phyloP scores from a whole-genome alignment of 345 rosid species.

The Lepidium africanum region DNA sequence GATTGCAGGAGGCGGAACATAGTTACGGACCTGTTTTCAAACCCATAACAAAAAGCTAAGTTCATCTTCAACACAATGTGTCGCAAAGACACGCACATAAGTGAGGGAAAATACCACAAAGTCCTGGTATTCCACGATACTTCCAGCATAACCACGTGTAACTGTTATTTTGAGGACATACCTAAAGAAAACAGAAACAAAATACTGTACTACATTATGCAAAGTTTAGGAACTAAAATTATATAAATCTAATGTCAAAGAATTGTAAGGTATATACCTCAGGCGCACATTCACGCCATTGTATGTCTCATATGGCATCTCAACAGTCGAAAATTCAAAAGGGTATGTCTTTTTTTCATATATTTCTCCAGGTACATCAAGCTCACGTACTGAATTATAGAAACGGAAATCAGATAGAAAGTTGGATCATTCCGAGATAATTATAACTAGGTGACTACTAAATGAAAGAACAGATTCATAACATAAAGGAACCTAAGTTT shows the following conservation, averaged over 20 bases:
- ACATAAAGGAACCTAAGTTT: neutral
- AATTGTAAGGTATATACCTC: constrained; percentile 42
- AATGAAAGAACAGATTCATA: neutral
- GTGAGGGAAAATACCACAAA: constrained; percentile 55
- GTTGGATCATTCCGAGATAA: neutral
- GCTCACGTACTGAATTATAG: constrained; percentile 69
- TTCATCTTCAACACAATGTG: neutral
- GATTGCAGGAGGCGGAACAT: constrained; percentile 64
- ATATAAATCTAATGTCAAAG: neutral
- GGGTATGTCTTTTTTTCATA: constrained; percentile 82
- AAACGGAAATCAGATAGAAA: neutral
- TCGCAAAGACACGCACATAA: neutral
- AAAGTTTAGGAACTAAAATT: neutral
- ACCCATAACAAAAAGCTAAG: neutral
- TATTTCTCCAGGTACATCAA: constrained; percentile 96
- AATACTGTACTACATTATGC: neutral
- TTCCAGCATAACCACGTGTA: constrained; percentile 86
- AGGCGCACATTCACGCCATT: constrained; percentile 91
- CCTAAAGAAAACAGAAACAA: constrained; percentile 34
- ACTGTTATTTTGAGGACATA: constrained; percentile 92
- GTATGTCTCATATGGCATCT: constrained; percentile 96
- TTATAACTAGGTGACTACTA: neutral
- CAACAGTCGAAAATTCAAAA: constrained; percentile 88
- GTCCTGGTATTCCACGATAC: constrained; percentile 88
- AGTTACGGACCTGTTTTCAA: constrained; percentile 73